Evolutionary conservation across 805 yeast genomes (phyloP), one percentile per base, ranked within the genome.

Genomic region (Saccharomycopsis fibuligera): DNA sequence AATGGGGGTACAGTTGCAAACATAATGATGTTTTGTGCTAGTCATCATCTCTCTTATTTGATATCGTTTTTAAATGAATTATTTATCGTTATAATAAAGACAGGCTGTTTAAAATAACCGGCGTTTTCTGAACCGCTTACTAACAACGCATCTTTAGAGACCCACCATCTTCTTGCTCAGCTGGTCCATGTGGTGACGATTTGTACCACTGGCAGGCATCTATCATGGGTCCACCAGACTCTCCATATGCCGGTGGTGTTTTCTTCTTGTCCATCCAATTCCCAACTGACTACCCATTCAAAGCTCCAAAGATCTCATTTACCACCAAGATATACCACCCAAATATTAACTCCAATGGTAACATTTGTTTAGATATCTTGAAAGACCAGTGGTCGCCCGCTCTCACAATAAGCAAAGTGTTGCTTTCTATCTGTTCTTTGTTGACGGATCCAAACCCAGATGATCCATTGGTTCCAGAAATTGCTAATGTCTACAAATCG

Each of bases 371-470:
- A 58, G 99, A 93, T 69, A 91, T 93, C 65, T 78, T 93, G 66
- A 90, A 91, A 68, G 98, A 93, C 64, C 96, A 91, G 68, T 93
- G 99, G 99, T 90, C 98, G 23, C 99, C 99, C 23, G 98, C 97
- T 33, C 76, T 93, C 64, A 93, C 98, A 45, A 87, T 93, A 58
- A 88, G 98, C 19, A 93, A 93, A 72, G 96, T 93, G 50, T 76
- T 93, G 58, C 76, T 93, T 59, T 89, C 97, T 30, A 91, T 93
- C 62, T 90, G 97, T 66, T 91, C 98, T 14, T 73, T 93, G 67
- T 78, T 93, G 63, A 91, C 98, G 27, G 98, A 93, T 68, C 98
- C 99, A 45, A 91, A 91, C 64, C 98, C 98, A 35, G 99, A 93
- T 66, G 99, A 93, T 74, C 99, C 99, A 54, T 79, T 93, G 66